phyloP scores from a whole-genome alignment of 306 rosid species.

The Hylodesmum podocarpum region DNA sequence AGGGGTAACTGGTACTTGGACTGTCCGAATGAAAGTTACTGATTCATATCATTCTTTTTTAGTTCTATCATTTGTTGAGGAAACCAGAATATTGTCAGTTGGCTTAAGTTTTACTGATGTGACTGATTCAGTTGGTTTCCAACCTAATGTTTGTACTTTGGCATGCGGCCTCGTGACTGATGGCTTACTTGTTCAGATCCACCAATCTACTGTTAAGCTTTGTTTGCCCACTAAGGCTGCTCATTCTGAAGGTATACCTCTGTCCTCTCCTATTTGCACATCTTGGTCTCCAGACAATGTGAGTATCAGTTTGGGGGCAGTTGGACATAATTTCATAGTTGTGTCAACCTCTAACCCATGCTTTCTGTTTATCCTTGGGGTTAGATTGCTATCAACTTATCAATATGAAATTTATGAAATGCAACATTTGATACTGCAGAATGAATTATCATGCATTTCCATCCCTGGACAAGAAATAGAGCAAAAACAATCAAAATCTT shows the following conservation, averaged over 20 bases:
- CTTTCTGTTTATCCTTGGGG: constrained; percentile 76
- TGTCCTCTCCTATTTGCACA: constrained; percentile 72
- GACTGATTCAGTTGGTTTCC: constrained; percentile 95
- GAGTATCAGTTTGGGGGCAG: constrained; percentile 91
- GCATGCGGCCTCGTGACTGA: constrained; percentile 84
- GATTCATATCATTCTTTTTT: constrained; percentile 84
- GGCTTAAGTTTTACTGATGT: constrained; percentile 94
- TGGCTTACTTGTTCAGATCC: constrained; percentile 82
- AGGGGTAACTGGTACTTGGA: constrained; percentile 89
- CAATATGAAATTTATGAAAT: constrained; percentile 78
- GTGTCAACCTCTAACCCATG: constrained; percentile 96
- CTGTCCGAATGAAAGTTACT: constrained; percentile 67
- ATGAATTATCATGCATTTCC: constrained; percentile 91
- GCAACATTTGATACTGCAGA: constrained; percentile 69
- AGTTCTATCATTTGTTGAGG: constrained; percentile 91
- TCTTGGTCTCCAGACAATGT: constrained; percentile 73
- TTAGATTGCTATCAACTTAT: constrained; percentile 54
- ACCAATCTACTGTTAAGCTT: constrained; percentile 71
- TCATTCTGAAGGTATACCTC: constrained; percentile 72
- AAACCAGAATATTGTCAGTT: constrained; percentile 91
- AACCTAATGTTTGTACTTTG: constrained; percentile 81
- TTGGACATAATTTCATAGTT: constrained; percentile 78
- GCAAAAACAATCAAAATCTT: constrained; percentile 38
- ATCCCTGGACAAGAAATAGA: constrained; percentile 58
- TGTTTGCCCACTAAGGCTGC: constrained; percentile 87